Evolutionary conservation across 306 rosid genomes (phyloP).

Genomic region (Sicyos edulis): DNA sequence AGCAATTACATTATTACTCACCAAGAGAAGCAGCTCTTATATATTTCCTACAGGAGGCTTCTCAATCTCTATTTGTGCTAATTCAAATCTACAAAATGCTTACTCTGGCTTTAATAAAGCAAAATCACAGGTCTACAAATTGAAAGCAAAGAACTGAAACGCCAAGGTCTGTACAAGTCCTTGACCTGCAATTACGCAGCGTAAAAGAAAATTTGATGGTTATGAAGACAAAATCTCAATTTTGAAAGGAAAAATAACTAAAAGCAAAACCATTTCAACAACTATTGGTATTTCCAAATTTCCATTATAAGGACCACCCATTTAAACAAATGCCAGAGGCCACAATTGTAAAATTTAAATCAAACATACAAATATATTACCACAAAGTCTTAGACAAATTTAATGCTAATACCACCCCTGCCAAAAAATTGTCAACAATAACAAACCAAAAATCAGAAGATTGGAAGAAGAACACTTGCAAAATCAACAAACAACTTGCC

Average conservation of each 20-base stretch:
- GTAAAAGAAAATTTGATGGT: constrained; percentile 16
- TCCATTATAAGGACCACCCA: constrained; percentile 10
- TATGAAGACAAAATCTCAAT: constrained; percentile 9
- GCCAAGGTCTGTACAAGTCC: constrained; percentile 20
- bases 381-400: neutral
- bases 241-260: neutral
- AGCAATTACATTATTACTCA: constrained; percentile 43
- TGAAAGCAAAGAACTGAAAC: constrained; percentile 21
- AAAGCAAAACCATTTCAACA: neutral
- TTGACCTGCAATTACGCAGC: constrained; percentile 16
- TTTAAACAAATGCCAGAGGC: neutral
- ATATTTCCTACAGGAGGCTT: constrained; percentile 57
- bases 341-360: neutral
- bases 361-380: neutral
- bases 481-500: neutral
- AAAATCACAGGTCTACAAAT: constrained; percentile 41
- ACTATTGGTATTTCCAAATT: neutral
- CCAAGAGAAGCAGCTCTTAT: constrained; percentile 60
- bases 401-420: constrained; percentile 8
- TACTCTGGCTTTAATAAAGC: constrained; percentile 49
- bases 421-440: neutral
- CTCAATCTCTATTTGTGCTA: constrained; percentile 53
- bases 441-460: neutral
- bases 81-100: constrained; percentile 42
- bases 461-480: neutral